Conservation (phyloP, 139 green algal genomes). For the Haematococcus lacustris region DNA sequence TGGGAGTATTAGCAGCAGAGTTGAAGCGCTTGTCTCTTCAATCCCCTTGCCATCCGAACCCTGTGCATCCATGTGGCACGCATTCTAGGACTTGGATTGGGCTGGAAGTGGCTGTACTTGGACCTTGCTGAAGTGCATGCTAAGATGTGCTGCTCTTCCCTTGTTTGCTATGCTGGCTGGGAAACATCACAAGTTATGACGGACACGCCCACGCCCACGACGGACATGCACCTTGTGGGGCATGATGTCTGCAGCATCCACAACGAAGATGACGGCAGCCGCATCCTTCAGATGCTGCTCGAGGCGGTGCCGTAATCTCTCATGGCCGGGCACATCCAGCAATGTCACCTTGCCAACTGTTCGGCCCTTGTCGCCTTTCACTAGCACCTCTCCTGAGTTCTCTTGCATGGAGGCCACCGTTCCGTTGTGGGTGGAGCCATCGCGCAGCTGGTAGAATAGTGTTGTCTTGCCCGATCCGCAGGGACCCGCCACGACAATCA, state of each 20-base stretch:
- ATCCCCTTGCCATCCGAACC: too few species aligned
- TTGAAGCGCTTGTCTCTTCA: too few species aligned
- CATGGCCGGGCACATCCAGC: slow-evolving; percentile 83
- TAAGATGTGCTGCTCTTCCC: too few species aligned
- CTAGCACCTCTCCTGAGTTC: slow-evolving; percentile 4
- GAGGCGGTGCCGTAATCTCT: slow-evolving; percentile 53
- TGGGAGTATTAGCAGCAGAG: too few species aligned
- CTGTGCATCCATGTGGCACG: too few species aligned
- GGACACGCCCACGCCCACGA: too few species aligned
- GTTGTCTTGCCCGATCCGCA: slow-evolving; percentile 69
- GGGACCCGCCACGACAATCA: slow-evolving; percentile 59
- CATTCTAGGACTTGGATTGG: too few species aligned
- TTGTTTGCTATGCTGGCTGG: too few species aligned
- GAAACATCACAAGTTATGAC: too few species aligned
- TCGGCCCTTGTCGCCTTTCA: slow-evolving; percentile 19
- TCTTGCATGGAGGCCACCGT: slow-evolving; percentile 70
- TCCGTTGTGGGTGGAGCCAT: slow-evolving; percentile 41
- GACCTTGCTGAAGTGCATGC: too few species aligned
- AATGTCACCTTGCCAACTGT: slow-evolving; percentile 36
- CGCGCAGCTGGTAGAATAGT: slow-evolving; percentile 62
- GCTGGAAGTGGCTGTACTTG: too few species aligned
- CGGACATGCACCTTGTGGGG: slow-evolving; percentile 49
- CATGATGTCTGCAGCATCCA: slow-evolving; percentile 80
- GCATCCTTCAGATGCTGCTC: slow-evolving; percentile 45
- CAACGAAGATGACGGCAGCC: slow-evolving; percentile 68